Evolutionary conservation across 192 early-diverging fungal genomes (phyloP).

Genomic region (Gonapodya prolifera): DNA sequence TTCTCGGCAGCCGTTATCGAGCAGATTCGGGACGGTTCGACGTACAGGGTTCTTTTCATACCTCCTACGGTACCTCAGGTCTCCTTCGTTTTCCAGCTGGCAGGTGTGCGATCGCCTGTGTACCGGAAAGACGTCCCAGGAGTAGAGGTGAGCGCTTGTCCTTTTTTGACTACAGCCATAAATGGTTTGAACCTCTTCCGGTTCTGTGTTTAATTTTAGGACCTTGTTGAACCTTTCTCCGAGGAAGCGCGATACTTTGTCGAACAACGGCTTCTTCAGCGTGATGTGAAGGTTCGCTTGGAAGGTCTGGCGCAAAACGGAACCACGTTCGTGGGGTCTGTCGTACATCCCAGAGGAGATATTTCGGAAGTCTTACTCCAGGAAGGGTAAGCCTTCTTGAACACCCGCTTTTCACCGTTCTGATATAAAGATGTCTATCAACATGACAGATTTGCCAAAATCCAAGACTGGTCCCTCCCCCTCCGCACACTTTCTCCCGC

Average conservation of each 20-base stretch:
- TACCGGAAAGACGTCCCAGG: conserved; percentile 25
- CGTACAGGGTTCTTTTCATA: conserved; percentile 5
- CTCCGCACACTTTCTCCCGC: conserved; percentile 57
- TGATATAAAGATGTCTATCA: no score
- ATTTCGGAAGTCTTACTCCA: conserved; percentile 78
- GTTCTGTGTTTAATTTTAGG: conserved; percentile 54
- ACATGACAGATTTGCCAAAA: conserved; percentile 77
- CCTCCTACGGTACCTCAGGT: not conserved
- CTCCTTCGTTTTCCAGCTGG: not conserved
- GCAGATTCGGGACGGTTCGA: conserved; percentile 74
- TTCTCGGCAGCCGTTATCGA: conserved; percentile 60
- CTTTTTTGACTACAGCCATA: conserved; percentile 81
- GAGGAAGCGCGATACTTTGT: conserved; percentile 91
- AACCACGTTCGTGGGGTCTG: conserved; percentile 61
- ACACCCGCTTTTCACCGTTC: no score
- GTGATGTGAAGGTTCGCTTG: conserved; percentile 72
- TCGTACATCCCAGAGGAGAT: conserved; percentile 71
- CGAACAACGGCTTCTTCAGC: conserved; percentile 79
- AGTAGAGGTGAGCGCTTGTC: conserved; percentile 64
- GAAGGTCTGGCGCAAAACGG: conserved; percentile 56
- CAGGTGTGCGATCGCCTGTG: not conserved
- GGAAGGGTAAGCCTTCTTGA: no score
- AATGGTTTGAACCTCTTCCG: conserved; percentile 52
- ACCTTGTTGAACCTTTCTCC: conserved; percentile 74
- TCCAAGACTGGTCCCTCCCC: conserved; percentile 74